phyloP scores from a whole-genome alignment of 139 green algal genomes.

The Desmodesmus armatus region DNA sequence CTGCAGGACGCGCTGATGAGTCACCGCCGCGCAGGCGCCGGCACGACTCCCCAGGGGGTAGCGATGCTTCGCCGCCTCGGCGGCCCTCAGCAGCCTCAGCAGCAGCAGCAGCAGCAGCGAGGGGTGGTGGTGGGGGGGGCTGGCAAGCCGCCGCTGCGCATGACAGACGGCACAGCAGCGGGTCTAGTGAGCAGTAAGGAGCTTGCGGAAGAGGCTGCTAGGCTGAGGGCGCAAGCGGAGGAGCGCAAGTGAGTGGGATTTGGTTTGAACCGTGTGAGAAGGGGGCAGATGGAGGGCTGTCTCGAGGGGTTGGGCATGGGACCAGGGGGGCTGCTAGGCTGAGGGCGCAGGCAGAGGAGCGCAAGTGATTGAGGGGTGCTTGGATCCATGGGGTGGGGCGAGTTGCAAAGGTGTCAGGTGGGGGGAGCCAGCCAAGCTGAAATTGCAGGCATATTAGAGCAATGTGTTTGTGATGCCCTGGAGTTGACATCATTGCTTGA shows the following conservation, averaged over 20 bases:
- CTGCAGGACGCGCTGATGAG: not conserved
- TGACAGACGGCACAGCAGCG: slow-evolving; percentile 73
- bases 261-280: no score
- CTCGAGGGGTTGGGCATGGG: no score
- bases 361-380: slow-evolving; percentile 47
- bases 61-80: not conserved
- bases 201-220: slow-evolving; percentile 50
- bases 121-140: not conserved
- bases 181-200: slow-evolving; percentile 66
- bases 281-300: no score
- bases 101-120: not conserved
- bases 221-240: slow-evolving; percentile 46
- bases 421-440: slow-evolving; percentile 46
- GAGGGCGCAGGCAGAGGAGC: slow-evolving; percentile 48
- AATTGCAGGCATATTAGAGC: slow-evolving; percentile 45
- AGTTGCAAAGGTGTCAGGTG: no score
- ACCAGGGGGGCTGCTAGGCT: slow-evolving; percentile 43
- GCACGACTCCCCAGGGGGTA: not conserved
- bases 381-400: no score
- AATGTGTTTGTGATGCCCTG: no score
- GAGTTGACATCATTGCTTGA: no score
- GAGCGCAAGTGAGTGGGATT: slow-evolving; percentile 50
- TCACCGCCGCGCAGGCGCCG: slow-evolving; percentile 17
- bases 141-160: slow-evolving; percentile 41
- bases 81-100: slow-evolving; percentile 11